Conservation (phyloP, 2,329 filamentous ascomycete genomes). For the Dothistroma pini region DNA sequence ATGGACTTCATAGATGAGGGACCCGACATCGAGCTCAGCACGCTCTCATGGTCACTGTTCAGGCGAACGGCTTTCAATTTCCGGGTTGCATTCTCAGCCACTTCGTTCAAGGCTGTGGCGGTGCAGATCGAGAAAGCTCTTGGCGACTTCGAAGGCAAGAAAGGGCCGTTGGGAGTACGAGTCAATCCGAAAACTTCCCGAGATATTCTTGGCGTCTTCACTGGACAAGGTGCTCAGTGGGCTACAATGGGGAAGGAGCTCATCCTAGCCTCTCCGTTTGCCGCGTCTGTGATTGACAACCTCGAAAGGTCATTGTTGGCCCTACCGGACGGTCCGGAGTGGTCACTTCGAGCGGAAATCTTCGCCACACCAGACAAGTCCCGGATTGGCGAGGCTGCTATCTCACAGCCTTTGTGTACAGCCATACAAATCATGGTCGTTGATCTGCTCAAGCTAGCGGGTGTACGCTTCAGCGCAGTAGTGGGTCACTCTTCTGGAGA, state of each 20-base stretch:
- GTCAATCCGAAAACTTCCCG: neutral
- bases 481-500: constrained; percentile 37
- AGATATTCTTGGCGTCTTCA: constrained; percentile 31
- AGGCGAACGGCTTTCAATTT: neutral
- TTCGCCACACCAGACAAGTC: constrained; percentile 46
- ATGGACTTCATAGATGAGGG: constrained; percentile 1
- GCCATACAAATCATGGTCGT: constrained; percentile 53
- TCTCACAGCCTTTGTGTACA: constrained; percentile 55
- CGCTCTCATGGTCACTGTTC: constrained; percentile 13
- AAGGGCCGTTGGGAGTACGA: neutral
- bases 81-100: neutral
- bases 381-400: constrained; percentile 25
- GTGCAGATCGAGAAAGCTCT: neutral
- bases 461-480: constrained; percentile 26
- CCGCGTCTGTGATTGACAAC: constrained; percentile 13
- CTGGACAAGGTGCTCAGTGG: constrained; percentile 37
- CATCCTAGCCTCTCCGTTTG: constrained; percentile 17
- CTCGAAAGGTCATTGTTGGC: constrained; percentile 13
- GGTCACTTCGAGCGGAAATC: constrained; percentile 32
- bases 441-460: constrained; percentile 35
- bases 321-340: constrained; percentile 18
- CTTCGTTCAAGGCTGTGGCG: neutral
- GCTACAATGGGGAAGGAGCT: constrained; percentile 28
- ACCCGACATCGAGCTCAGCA: constrained; percentile 6
- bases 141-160: neutral